Evolutionary conservation across 768 basidiomycete genomes (phyloP).

Genomic region (Kwoniella shandongensis): DNA sequence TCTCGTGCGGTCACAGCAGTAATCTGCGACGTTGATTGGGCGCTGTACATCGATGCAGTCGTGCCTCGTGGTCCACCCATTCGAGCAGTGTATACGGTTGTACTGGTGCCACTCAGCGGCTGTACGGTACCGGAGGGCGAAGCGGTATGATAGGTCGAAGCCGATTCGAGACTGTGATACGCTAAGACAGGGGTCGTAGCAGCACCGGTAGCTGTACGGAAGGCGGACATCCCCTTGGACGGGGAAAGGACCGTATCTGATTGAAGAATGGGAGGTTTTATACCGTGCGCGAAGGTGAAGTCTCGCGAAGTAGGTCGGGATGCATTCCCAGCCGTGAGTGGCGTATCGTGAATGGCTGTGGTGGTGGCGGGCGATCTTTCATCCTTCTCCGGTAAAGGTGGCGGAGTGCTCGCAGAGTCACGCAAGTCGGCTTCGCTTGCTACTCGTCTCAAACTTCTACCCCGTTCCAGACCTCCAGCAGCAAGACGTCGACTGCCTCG

Average conservation of each 20-base stretch:
- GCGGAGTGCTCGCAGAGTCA: background rate
- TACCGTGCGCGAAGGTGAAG: slow-evolving; percentile 46
- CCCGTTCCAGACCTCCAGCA: slow-evolving; percentile 29
- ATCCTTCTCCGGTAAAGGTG: slow-evolving; percentile 16
- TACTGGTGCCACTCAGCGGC: too few relatives aligned
- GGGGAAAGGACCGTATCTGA: slow-evolving; percentile 1
- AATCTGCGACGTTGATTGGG: slow-evolving; percentile 1
- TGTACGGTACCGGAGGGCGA: too few relatives aligned
- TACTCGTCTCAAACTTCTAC: slow-evolving; percentile 36
- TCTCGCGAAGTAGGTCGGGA: slow-evolving; percentile 36
- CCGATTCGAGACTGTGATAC: too few relatives aligned
- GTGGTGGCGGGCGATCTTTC: background rate
- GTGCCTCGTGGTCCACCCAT: too few relatives aligned
- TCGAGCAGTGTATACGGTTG: too few relatives aligned
- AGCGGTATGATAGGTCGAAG: too few relatives aligned
- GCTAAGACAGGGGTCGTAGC: background rate
- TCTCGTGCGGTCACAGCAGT: background rate
- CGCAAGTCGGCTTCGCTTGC: slow-evolving; percentile 47
- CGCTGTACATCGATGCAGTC: background rate
- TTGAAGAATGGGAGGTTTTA: slow-evolving; percentile 31
- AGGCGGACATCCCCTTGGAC: slow-evolving; percentile 2
- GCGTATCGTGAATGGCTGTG: slow-evolving; percentile 15
- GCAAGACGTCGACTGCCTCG: slow-evolving; percentile 41
- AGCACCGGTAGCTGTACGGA: slow-evolving; percentile 10
- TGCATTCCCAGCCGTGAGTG: slow-evolving; percentile 36